Evolutionary conservation across 192 early-diverging fungal genomes (phyloP).

Genomic region (Funneliformis geosporum): DNA sequence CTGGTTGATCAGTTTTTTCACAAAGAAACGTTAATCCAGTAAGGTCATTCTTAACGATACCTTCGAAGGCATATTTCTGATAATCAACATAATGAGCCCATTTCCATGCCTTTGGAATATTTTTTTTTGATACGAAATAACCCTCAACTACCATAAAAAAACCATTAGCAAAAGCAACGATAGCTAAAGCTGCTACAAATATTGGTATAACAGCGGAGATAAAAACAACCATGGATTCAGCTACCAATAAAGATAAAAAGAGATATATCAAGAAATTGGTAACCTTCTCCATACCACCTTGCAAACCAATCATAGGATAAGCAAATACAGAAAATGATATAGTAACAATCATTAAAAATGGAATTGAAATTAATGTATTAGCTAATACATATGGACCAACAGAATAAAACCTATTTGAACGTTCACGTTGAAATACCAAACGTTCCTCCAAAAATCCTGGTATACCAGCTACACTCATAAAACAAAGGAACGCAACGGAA

Average conservation of each 20-base stretch:
- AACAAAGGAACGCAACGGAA: constrained; percentile 9
- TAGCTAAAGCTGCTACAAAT: constrained; percentile 18
- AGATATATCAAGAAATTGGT: not conserved
- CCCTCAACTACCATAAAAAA: constrained; percentile 23
- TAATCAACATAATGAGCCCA: constrained; percentile 18
- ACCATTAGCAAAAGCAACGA: constrained; percentile 21
- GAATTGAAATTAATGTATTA: constrained; percentile 11
- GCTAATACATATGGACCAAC: constrained; percentile 25
- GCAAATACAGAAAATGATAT: not conserved
- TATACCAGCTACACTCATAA: constrained; percentile 26
- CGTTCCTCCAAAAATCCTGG: constrained; percentile 26
- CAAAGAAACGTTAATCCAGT: constrained; percentile 1
- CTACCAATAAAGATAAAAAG: constrained; percentile 10
- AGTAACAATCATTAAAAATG: constrained; percentile 15
- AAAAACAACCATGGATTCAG: constrained; percentile 25
- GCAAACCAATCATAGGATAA: constrained; percentile 24
- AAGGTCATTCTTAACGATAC: constrained; percentile 4
- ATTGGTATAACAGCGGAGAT: constrained; percentile 9
- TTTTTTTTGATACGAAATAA: not conserved
- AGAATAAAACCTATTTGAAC: constrained; percentile 15
- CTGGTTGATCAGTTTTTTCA: not conserved
- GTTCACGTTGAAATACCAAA: constrained; percentile 19
- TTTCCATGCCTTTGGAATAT: not conserved
- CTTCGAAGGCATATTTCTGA: constrained; percentile 28
- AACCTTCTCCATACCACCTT: not conserved